Base-by-base conservation (phyloP, 2,329 filamentous ascomycete genomes). In the Colletotrichum higginsianum region DNA sequence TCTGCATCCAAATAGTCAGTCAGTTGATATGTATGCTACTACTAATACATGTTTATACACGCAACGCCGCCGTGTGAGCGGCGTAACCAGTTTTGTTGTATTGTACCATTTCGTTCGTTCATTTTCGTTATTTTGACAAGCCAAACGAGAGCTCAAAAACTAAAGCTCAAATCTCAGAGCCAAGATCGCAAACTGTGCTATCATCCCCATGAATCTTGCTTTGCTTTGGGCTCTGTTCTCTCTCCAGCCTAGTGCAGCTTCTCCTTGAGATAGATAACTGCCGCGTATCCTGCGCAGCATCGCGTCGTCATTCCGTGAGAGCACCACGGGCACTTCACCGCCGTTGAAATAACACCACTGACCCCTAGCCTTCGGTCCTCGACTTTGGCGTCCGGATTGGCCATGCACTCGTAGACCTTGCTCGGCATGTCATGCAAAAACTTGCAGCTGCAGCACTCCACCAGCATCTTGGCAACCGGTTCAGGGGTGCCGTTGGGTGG, bases 241-340 rank as follows among this genome's bases (percentile, higher is more conserved):
- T 42, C 13, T 56, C 30, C n/a, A 9, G n/a, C 38, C 77, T 53
- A 85, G 76, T 91, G 89, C 61, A 92, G 78, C 72, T 88, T 88
- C 79, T 93, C 90, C 76, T 89, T 89, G 75, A 94, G 82, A 73
- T 91, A 89, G 4, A 94, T 88, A 55, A 91, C 85, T 1, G 92
- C 89, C 13, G 90, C 89, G 81, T 92, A 92, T 9, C 91, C 92
- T 13, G 91, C 87, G 78, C 92, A 94, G 80, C 92, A 94, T 69
- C 82, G 83, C 16, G 87, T 91, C 74, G 85, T 91, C 91, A 94
- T 93, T 61, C 88, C 87, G 81, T 94, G 92, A 53, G 84, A 84
- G 78, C 92, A 94, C 92, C 92, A 94, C 11, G 91, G 91, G 78
- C 92, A 94, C 74, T 87, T 89, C 35, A 92, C 88, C 77, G 86